These are phyloP conservation scores for Xylariaceae sp. DNA, from an alignment of 2,329 filamentous ascomycete genomes.

Conservation along the genomic window DNA sequence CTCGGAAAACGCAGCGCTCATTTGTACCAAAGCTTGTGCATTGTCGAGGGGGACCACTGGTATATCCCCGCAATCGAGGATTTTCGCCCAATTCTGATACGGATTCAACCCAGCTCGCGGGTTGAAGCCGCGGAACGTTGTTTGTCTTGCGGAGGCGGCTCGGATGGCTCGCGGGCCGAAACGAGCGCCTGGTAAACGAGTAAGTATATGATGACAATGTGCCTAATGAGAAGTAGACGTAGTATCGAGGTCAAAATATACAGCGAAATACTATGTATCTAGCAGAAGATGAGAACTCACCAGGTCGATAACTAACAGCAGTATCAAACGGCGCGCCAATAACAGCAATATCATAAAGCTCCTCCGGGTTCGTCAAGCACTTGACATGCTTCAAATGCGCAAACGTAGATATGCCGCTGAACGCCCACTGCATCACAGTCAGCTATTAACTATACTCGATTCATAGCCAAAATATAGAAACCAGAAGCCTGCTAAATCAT, in stretches of 20 bases:
- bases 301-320: constrained; percentile 67
- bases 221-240: not conserved
- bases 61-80: constrained; percentile 80
- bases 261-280: not conserved
- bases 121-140: constrained; percentile 78
- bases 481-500: constrained; percentile 41
- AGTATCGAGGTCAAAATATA: not conserved
- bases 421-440: constrained; percentile 49
- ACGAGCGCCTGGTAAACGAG: constrained; percentile 53
- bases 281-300: constrained; percentile 40
- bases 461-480: not conserved
- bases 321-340: constrained; percentile 74
- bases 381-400: constrained; percentile 68
- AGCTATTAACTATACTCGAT: constrained; percentile 4
- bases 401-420: constrained; percentile 72
- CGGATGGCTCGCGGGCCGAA: constrained; percentile 89
- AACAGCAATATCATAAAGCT: constrained; percentile 68
- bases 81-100: constrained; percentile 53
- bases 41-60: constrained; percentile 87
- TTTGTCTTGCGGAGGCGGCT: constrained; percentile 77
- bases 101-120: constrained; percentile 79
- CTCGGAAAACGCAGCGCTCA: constrained; percentile 76
- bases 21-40: constrained; percentile 73
- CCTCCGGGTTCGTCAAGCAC: constrained; percentile 64
- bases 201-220: not conserved